Evolutionary conservation across 129 eudicot species (phyloP), one percentile per base, ranked within the genome.

Genomic region (Chrysanthemum lavandulifolium): DNA sequence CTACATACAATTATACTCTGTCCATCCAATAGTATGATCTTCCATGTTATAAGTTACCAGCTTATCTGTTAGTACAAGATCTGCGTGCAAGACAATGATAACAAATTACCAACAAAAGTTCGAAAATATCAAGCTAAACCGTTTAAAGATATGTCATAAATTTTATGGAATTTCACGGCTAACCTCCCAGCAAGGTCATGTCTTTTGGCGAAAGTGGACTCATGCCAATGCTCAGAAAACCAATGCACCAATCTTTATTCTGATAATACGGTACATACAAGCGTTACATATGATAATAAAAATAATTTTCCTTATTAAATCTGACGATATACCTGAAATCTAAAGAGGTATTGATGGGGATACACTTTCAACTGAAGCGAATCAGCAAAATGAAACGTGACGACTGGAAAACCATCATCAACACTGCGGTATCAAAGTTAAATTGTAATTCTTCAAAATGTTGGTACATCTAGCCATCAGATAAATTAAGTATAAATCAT

Each of bases 341-440:
- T 72, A 54, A 92, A 92, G 13, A 92, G 82, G 79, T 92, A 89
- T n/a, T 92, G 91, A 68, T 74, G 95, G 13, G 98, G 96, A 82
- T 83, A 75, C 64, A 87, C 85, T 29, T 77, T 78, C 86, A 92
- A 68, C 57, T 67, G 10, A 61, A 87, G 83, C 12, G 86, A 81
- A 64, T 76, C 72, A 29, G 81, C 88, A 50, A 92, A 92, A 65
- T 85, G 86, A 80, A 92, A 92, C 4, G 70, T 84, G 33, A 92
- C 80, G 14, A 67, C 78, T 6, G 98, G 98, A 60, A 92, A 92
- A 49, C 76, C 88, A 55, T 89, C 84, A 82, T 92, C 95, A 48
- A 92, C 74, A 50, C 98, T 91, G 90, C 87, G 81, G 31, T 54
- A 72, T 57, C 67, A 70, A 7, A 53, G 19, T 51, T 76, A 79